Percentiles rank a stretch among this genome's conserved stretches.
These are phyloP conservation scores for Striga asiatica DNA, from an alignment of 257 asterid species.

Conservation along the genomic window DNA sequence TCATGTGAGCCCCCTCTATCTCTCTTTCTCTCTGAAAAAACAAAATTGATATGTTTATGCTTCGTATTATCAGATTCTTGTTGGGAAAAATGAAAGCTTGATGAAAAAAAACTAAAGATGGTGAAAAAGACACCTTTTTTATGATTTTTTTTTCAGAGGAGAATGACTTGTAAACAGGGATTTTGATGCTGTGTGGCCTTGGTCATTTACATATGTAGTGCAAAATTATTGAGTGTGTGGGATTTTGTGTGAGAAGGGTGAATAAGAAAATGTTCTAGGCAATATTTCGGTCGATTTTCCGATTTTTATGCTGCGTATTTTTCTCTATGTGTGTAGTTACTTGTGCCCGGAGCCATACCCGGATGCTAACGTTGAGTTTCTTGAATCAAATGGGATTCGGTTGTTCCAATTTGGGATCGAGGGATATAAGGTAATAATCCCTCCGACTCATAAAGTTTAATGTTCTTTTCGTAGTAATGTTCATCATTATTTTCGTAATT, in stretches of 20 bases:
- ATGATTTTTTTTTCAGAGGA: too few relatives aligned
- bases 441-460: not conserved
- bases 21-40: not conserved
- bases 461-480: not conserved
- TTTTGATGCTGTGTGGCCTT: too few relatives aligned
- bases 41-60: too few relatives aligned
- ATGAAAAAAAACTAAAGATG: too few relatives aligned
- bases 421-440: constrained; percentile 47
- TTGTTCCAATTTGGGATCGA: constrained; percentile 76
- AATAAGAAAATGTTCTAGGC: too few relatives aligned
- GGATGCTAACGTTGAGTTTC: constrained; percentile 53
- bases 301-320: too few relatives aligned
- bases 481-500: too few relatives aligned
- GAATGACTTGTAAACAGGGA: too few relatives aligned
- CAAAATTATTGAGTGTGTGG: not conserved
- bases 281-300: too few relatives aligned
- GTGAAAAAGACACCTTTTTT: too few relatives aligned
- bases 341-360: constrained; percentile 82
- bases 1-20: constrained; percentile 33
- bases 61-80: not conserved
- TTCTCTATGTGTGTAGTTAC: constrained; percentile 38
- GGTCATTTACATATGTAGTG: too few relatives aligned
- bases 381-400: constrained; percentile 51
- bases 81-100: too few relatives aligned
- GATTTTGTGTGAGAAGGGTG: not conserved